phyloP scores from a whole-genome alignment of 2,329 filamentous ascomycete genomes.

The Pseudogymnoascus sp. region DNA sequence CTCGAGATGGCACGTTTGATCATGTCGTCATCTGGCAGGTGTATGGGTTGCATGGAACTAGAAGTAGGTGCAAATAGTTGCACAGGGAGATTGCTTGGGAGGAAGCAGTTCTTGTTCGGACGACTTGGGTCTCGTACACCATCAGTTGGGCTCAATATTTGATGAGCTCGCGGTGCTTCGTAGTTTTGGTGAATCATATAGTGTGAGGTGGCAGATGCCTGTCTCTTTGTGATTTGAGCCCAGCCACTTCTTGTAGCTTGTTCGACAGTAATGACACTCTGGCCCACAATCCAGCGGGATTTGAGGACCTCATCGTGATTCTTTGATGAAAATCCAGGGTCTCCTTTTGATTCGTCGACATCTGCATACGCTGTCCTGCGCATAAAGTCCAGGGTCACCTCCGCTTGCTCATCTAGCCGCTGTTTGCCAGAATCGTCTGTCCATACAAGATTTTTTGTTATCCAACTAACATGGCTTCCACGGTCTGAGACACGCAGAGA shows the following conservation, averaged over 20 bases:
- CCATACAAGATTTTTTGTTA: conserved; percentile 75
- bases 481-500: conserved; percentile 80
- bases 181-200: conserved; percentile 52
- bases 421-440: conserved; percentile 69
- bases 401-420: conserved; percentile 80
- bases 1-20: conserved; percentile 61
- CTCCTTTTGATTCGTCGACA: conserved; percentile 66
- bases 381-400: conserved; percentile 93
- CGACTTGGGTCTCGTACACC: conserved; percentile 45
- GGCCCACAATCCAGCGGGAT: conserved; percentile 66
- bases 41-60: conserved; percentile 62
- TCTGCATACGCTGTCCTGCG: conserved; percentile 82
- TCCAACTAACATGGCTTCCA: conserved; percentile 80
- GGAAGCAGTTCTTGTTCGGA: conserved; percentile 51
- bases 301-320: conserved; percentile 60
- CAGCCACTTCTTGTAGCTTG: conserved; percentile 61
- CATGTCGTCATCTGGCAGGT: conserved; percentile 58
- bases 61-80: conserved; percentile 50
- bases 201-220: conserved; percentile 60
- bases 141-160: conserved; percentile 44
- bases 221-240: conserved; percentile 65
- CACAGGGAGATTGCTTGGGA: conserved; percentile 69
- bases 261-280: conserved; percentile 68
- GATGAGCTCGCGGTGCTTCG: conserved; percentile 51
- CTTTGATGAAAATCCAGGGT: conserved; percentile 58